Conservation (phyloP, 768 basidiomycete species). For the Cyathus striatus region DNA sequence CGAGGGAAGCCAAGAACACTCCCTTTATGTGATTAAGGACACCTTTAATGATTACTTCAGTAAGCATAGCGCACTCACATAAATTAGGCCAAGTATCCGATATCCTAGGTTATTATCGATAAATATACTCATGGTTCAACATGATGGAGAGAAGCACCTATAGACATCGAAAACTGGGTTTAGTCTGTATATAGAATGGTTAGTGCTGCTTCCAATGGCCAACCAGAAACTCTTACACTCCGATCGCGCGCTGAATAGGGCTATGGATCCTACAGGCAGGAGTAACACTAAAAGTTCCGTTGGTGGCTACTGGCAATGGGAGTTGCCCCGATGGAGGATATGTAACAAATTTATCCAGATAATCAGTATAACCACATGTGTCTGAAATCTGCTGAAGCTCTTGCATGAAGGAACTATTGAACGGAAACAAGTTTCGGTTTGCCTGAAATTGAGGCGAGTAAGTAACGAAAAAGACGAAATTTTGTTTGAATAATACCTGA, state of each 20-base stretch:
- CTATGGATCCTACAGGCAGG: conserved; percentile 41
- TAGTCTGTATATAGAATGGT: conserved; percentile 25
- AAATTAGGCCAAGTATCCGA: conserved; percentile 48
- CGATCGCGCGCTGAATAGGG: conserved; percentile 43
- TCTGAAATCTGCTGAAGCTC: conserved; percentile 49
- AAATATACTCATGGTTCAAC: no score
- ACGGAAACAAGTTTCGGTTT: conserved; percentile 53
- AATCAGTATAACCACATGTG: conserved; percentile 54
- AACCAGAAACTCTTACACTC: conserved; percentile 37
- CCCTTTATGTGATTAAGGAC: conserved; percentile 21
- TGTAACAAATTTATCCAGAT: conserved; percentile 54
- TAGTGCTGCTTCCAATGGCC: no score
- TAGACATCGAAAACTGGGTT: conserved; percentile 57
- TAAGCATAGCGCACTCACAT: conserved; percentile 20
- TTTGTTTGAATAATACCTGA: conserved; percentile 15
- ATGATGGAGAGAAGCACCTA: conserved; percentile 20
- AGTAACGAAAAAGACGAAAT: background rate
- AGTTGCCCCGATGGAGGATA: conserved; percentile 61
- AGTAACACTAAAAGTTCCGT: conserved; percentile 33
- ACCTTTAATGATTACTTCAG: background rate
- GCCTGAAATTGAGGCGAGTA: conserved; percentile 25
- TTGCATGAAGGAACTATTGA: conserved; percentile 50
- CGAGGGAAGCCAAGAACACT: conserved; percentile 69
- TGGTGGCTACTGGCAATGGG: conserved; percentile 50
- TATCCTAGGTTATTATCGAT: conserved; percentile 23